Base-by-base conservation (phyloP, 306 rosid species). In the Quercus wislizeni region DNA sequence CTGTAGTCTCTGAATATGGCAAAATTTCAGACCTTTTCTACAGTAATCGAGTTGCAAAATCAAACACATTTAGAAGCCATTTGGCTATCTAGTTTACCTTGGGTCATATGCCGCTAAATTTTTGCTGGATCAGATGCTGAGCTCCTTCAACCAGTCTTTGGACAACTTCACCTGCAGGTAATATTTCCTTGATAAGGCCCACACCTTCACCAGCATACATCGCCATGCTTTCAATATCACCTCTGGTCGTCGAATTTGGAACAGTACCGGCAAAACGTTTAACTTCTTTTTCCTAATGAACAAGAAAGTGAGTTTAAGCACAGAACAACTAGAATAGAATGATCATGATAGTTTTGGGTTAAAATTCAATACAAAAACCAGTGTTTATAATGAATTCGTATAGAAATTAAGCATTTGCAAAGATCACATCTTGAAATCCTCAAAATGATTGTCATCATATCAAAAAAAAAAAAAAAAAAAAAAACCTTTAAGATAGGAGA, bases 171-270 rank as follows among this genome's bases (percentile, higher is more conserved):
- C 75, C 88, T 19, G 98, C 98, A 46, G 92, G 84, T 75, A 88
- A 58, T 41, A 92, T 89, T 81, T 89, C 93, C 84, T 85, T 87
- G 61, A 93, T 85, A 43, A 92, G 97, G 62, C 91, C 91, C 49
- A 89, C 97, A 55, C 94, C 86, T 85, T 90, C 57, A 9, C 96
- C 96, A n/a, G 92, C 96, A 89, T 87, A 94, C 97, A 94, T 76
- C 1, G 75, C 92, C 98, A 94, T 94, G 86, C 97, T 92, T 85
- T 90, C 96, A 6, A 94, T 74, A 75, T 91, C 96, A 43, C 92
- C 97, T 6, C 85, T 85, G 31, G 98, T 75, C 3, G 88, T 78
- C 71, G 0, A 27, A 67, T 92, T 94, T 13, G 97, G 98, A 43
- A 88, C 94, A 21, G 94, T 87, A 43, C 97, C 94, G 0, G 89